Base-by-base conservation (phyloP, 805 yeast genomes). In the Kodamaea jinghongensis region DNA sequence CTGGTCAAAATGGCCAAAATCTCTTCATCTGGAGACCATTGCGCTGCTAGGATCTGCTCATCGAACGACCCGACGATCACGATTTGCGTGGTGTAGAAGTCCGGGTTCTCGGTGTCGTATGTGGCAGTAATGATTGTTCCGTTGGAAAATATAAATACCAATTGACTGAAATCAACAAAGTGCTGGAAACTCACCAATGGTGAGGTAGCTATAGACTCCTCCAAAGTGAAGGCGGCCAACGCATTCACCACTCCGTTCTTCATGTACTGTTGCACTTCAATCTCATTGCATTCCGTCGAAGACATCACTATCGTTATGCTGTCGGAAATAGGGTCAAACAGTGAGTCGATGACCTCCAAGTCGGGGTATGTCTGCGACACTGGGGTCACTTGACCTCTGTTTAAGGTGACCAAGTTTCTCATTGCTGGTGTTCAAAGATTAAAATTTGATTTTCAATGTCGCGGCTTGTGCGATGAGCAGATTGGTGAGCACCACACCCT, bases 11-110 rank as follows among this genome's bases (percentile, higher is more conserved):
- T 48, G 2, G 82, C 79, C 38, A 91, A 65, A 0, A 89, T 76
- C 59, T 93, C 98, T 52, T 90, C 96, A 57, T 93, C 97, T 4
- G 83, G 83, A 9, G 96, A 82, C 98, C 98, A 93, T 14, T 63
- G 51, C 0, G 96, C 90, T 12, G 86, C 80, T 31, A 61, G 52
- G 11, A 91, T 65, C 0, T 90, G 91, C 25, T 73, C 75, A 52
- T 89, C 96, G 17, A 91, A 79, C 14, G 87, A 75, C 0, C 97
- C 98, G 7, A 84, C 90, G 34, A 89, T 82, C 49, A 83, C 89
- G 14, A 76, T 71, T 4, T 82, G 71, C 1, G 88, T 74, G 12
- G 74, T 63, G 27, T 77, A 76, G 10, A 75, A 73, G 44, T 75
- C 77, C 5, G 69, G 67, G 1, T 50, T 45, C 8, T 54, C 58